phyloP scores from a whole-genome alignment of 441 rosid species.

The Croton laevigatus region DNA sequence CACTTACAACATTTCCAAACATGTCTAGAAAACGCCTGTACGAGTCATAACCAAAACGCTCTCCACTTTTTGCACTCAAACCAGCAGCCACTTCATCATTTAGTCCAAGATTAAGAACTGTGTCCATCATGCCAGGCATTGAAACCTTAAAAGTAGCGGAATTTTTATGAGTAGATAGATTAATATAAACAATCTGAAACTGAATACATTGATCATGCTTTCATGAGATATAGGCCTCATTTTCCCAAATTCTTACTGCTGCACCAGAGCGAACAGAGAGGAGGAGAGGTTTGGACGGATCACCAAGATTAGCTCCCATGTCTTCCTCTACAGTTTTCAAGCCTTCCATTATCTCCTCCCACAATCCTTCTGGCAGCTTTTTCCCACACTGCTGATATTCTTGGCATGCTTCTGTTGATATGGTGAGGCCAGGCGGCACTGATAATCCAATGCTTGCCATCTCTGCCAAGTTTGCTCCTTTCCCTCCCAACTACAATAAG shows the following conservation, averaged over 20 bases:
- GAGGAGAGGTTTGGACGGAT: constrained; percentile 83
- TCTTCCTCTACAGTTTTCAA: constrained; percentile 58
- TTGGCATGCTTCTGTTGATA: constrained; percentile 94
- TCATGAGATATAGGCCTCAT: neutral
- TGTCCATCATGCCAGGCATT: constrained; percentile 99
- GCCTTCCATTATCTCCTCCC: constrained; percentile 83
- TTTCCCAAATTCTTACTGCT: constrained; percentile 49
- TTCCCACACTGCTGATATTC: constrained; percentile 73
- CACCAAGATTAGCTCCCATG: constrained; percentile 83
- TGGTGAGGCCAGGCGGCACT: constrained; percentile 92
- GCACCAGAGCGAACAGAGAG: constrained; percentile 99
- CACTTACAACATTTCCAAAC: constrained; percentile 92
- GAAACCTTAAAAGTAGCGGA: constrained; percentile 50
- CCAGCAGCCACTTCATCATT: constrained; percentile 79
- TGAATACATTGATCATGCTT: neutral
- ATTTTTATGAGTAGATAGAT: neutral
- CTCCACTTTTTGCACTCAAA: constrained; percentile 80
- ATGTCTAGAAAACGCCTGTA: constrained; percentile 90
- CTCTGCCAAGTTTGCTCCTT: constrained; percentile 96
- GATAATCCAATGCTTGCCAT: constrained; percentile 96
- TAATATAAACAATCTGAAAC: neutral
- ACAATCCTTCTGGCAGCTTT: constrained; percentile 61
- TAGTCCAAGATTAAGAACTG: constrained; percentile 90
- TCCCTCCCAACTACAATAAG: constrained; percentile 75
- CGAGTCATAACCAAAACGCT: constrained; percentile 86